phyloP scores from a whole-genome alignment of 257 asterid species.

The Penstemon davidsonii region DNA sequence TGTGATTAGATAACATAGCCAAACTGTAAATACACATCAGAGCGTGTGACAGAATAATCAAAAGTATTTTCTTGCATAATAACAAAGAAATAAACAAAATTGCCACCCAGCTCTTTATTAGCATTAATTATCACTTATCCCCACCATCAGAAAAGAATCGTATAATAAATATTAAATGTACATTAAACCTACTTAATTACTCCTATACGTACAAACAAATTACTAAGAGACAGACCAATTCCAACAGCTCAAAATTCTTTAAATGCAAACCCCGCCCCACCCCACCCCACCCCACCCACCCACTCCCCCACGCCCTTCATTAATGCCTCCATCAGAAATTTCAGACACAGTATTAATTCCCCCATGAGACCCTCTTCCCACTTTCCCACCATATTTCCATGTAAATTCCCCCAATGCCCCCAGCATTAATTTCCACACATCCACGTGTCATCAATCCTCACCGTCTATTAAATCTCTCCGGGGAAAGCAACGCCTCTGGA shows the following conservation, averaged over 20 bases:
- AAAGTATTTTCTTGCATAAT: too few relatives aligned
- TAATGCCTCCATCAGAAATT: constrained; percentile 41
- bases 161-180: constrained; percentile 31
- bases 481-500: constrained; percentile 92
- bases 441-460: constrained; percentile 63
- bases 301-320: constrained; percentile 33
- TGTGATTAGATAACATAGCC: too few relatives aligned
- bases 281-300: constrained; percentile 32
- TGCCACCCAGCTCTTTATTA: constrained; percentile 7
- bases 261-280: constrained; percentile 30
- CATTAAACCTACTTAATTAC: constrained; percentile 28
- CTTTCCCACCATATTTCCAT: constrained; percentile 27
- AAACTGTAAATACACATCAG: background rate
- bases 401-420: too few relatives aligned
- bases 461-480: constrained; percentile 84
- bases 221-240: background rate
- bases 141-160: constrained; percentile 23
- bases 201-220: constrained; percentile 28
- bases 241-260: constrained; percentile 24
- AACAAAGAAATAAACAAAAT: background rate
- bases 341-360: constrained; percentile 48
- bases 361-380: constrained; percentile 25
- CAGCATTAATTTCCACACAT: constrained; percentile 16
- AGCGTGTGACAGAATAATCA: background rate
- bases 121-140: constrained; percentile 26